These are phyloP conservation scores for Nasturtium officinale DNA, from an alignment of 345 rosid species.

Conservation along the genomic window DNA sequence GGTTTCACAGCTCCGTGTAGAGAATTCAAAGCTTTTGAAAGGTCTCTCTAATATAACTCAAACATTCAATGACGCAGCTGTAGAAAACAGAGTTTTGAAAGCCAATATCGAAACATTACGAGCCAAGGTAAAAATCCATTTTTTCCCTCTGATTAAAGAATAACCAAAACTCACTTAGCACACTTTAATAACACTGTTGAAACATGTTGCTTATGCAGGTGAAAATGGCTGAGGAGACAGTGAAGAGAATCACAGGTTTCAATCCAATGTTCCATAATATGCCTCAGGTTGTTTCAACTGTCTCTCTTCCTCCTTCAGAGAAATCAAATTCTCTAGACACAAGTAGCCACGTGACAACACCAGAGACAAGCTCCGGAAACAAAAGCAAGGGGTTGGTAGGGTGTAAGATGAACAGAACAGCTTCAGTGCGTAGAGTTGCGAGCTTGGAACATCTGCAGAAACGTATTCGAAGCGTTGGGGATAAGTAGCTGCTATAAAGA, in stretches of 20 bases:
- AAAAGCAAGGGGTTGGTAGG: conserved; percentile 40
- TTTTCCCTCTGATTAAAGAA: background rate
- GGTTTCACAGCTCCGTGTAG: conserved; percentile 85
- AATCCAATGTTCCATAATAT: conserved; percentile 61
- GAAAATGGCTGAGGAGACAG: conserved; percentile 92
- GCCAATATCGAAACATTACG: conserved; percentile 91
- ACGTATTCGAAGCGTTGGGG: conserved; percentile 61
- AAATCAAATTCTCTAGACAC: conserved; percentile 47
- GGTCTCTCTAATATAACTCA: conserved; percentile 75
- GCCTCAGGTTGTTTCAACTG: conserved; percentile 53
- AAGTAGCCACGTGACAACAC: conserved; percentile 42
- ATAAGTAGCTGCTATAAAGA: conserved; percentile 31
- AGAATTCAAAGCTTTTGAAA: conserved; percentile 65
- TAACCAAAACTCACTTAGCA: background rate
- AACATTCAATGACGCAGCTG: conserved; percentile 72
- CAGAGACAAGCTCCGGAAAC: conserved; percentile 30
- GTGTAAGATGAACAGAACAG: conserved; percentile 64
- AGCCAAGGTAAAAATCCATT: conserved; percentile 64
- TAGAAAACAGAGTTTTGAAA: conserved; percentile 87
- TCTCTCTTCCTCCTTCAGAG: conserved; percentile 53
- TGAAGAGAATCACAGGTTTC: conserved; percentile 77
- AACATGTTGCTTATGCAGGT: conserved; percentile 54
- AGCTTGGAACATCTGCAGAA: conserved; percentile 95
- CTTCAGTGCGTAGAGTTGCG: conserved; percentile 78
- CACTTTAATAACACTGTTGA: background rate